Percentiles rank a stretch among this genome's conserved stretches.
Conservation (phyloP, 2,329 filamentous ascomycete species). For the Exophiala spinifera region DNA sequence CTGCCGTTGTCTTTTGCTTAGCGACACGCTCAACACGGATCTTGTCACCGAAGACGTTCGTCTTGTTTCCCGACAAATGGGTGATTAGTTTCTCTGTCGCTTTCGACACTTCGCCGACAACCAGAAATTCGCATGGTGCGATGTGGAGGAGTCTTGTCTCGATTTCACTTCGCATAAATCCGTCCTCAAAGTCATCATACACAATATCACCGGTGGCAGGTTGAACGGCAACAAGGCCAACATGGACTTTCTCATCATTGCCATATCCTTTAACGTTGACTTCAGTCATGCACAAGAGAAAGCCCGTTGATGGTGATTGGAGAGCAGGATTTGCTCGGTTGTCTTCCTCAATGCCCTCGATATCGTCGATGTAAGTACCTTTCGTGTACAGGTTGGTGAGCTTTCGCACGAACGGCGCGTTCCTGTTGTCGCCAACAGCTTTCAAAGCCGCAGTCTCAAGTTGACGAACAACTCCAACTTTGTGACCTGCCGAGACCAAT, state of each 20-base stretch:
- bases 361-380: constrained; percentile 93
- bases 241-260: constrained; percentile 87
- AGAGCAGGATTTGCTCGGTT: constrained; percentile 53
- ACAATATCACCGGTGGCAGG: constrained; percentile 94
- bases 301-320: constrained; percentile 68
- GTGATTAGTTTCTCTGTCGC: constrained; percentile 89
- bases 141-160: constrained; percentile 95
- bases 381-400: constrained; percentile 97
- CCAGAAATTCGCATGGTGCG: constrained; percentile 88
- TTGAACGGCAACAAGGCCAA: constrained; percentile 90
- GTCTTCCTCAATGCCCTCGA: constrained; percentile 68
- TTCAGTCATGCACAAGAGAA: constrained; percentile 89
- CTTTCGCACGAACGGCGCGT: constrained; percentile 85
- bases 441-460: constrained; percentile 94
- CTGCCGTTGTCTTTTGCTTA: constrained; percentile 75
- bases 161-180: constrained; percentile 94
- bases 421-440: constrained; percentile 90
- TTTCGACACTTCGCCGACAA: constrained; percentile 85
- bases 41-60: constrained; percentile 87
- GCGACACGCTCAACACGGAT: constrained; percentile 78
- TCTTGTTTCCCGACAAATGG: constrained; percentile 83
- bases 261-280: constrained; percentile 73
- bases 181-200: constrained; percentile 93
- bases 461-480: constrained; percentile 92
- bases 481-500: constrained; percentile 86